phyloP scores from a whole-genome alignment of 2,329 filamentous ascomycete genomes.

The Thielaviopsis euricoi region DNA sequence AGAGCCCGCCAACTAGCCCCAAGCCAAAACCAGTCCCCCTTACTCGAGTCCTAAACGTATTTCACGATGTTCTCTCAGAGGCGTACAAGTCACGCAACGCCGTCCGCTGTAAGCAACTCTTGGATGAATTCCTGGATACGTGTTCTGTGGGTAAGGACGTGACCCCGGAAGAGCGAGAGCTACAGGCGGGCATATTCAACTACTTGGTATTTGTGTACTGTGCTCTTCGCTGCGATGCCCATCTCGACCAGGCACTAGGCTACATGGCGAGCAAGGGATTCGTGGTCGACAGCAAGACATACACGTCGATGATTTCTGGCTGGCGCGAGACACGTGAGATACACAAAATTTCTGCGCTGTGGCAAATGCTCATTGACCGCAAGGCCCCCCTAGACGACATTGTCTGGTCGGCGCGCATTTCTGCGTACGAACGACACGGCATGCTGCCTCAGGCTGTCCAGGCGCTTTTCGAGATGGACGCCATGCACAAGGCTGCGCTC shows the following conservation, averaged over 20 bases:
- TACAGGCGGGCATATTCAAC: constrained; percentile 20
- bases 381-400: constrained; percentile 43
- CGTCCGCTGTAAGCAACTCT: constrained; percentile 1
- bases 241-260: constrained; percentile 19
- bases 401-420: constrained; percentile 57
- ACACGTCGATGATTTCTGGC: constrained; percentile 57
- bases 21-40: background rate
- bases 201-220: constrained; percentile 26
- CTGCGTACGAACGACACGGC: constrained; percentile 42
- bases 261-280: constrained; percentile 32
- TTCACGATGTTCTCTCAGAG: constrained; percentile 9
- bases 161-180: background rate
- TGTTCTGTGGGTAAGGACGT: background rate
- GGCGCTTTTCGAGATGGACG: constrained; percentile 48
- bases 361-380: constrained; percentile 43
- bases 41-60: background rate
- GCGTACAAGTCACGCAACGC: constrained; percentile 1
- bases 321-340: constrained; percentile 44
- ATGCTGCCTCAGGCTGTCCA: constrained; percentile 38
- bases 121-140: constrained; percentile 6
- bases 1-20: background rate
- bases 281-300: constrained; percentile 40
- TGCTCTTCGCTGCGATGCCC: constrained; percentile 16
- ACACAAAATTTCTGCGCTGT: constrained; percentile 46
- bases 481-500: constrained; percentile 13